phyloP scores from a whole-genome alignment of 345 rosid species.

The Schrenkiella parvula region DNA sequence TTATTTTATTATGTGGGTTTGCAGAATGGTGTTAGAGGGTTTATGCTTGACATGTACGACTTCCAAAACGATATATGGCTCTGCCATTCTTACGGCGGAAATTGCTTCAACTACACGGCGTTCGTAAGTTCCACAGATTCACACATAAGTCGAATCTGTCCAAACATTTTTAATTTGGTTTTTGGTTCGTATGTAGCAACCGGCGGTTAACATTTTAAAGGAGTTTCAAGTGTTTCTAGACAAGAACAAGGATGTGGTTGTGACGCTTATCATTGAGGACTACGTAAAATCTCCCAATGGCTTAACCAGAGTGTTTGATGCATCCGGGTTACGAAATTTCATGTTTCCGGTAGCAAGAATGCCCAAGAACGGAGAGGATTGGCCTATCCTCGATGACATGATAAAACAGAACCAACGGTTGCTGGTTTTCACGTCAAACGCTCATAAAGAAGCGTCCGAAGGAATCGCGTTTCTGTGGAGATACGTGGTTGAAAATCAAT shows the following conservation, averaged over 20 bases:
- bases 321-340: slow-evolving; percentile 61
- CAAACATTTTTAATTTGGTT: neutral
- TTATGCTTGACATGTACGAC: slow-evolving; percentile 92
- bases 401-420: slow-evolving; percentile 61
- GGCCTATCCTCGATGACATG: slow-evolving; percentile 81
- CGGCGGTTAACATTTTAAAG: slow-evolving; percentile 63
- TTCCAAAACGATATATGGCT: slow-evolving; percentile 75
- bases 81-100: slow-evolving; percentile 73
- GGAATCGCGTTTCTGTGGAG: slow-evolving; percentile 79
- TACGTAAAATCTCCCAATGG: slow-evolving; percentile 73
- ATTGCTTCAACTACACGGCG: slow-evolving; percentile 67
- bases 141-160: neutral
- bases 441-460: slow-evolving; percentile 68
- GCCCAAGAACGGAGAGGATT: slow-evolving; percentile 74
- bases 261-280: slow-evolving; percentile 79
- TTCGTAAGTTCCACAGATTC: slow-evolving; percentile 50
- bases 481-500: slow-evolving; percentile 81
- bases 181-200: slow-evolving; percentile 41
- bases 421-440: slow-evolving; percentile 70
- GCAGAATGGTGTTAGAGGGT: slow-evolving; percentile 89
- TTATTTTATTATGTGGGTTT: neutral
- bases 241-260: slow-evolving; percentile 58
- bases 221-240: slow-evolving; percentile 58
- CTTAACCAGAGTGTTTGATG: slow-evolving; percentile 59
- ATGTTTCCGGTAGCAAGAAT: slow-evolving; percentile 77